phyloP scores from a whole-genome alignment of 2,329 filamentous ascomycete species.

The Colletotrichum lindemuthianum region DNA sequence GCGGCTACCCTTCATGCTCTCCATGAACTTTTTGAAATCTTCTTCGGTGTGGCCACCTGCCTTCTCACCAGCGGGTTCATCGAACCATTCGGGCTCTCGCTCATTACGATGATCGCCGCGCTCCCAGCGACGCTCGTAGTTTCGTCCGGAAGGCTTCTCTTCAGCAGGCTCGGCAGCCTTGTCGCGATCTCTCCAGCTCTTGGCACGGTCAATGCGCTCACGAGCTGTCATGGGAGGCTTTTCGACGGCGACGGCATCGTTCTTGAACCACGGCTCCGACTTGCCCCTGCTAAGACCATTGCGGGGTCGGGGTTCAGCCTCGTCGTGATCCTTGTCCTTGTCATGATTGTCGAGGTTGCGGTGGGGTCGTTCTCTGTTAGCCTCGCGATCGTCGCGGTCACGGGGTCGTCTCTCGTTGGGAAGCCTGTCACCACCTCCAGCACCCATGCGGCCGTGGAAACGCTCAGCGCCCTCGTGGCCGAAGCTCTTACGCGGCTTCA shows the following conservation, averaged over 20 bases:
- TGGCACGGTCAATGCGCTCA: slow-evolving; percentile 66
- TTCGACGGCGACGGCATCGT: slow-evolving; percentile 54
- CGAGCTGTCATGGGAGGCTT: slow-evolving; percentile 52
- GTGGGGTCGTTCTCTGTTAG: slow-evolving; percentile 56
- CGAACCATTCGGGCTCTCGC: slow-evolving; percentile 92
- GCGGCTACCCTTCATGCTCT: slow-evolving; percentile 81
- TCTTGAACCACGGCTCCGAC: slow-evolving; percentile 80
- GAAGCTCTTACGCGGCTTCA: slow-evolving; percentile 79
- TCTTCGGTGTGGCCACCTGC: slow-evolving; percentile 81
- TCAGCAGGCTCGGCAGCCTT: slow-evolving; percentile 49
- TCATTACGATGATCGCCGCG: slow-evolving; percentile 70
- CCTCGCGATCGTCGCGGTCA: slow-evolving; percentile 68
- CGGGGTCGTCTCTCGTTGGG: slow-evolving; percentile 55
- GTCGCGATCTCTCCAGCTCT: slow-evolving; percentile 70
- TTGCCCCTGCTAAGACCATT: slow-evolving; percentile 73
- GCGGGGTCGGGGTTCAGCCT: slow-evolving; percentile 65
- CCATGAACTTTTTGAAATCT: slow-evolving; percentile 95
- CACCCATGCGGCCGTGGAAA: slow-evolving; percentile 73
- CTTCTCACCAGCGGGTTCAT: slow-evolving; percentile 76
- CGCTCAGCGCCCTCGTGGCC: slow-evolving; percentile 77
- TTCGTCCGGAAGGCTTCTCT: slow-evolving; percentile 67
- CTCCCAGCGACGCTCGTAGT: slow-evolving; percentile 63
- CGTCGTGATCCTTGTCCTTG: slow-evolving; percentile 59
- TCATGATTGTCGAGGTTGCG: slow-evolving; percentile 64
- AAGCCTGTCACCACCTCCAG: slow-evolving; percentile 56